These are phyloP conservation scores for Fragaria iinumae DNA, from an alignment of 306 rosid genomes.

Conservation along the genomic window DNA sequence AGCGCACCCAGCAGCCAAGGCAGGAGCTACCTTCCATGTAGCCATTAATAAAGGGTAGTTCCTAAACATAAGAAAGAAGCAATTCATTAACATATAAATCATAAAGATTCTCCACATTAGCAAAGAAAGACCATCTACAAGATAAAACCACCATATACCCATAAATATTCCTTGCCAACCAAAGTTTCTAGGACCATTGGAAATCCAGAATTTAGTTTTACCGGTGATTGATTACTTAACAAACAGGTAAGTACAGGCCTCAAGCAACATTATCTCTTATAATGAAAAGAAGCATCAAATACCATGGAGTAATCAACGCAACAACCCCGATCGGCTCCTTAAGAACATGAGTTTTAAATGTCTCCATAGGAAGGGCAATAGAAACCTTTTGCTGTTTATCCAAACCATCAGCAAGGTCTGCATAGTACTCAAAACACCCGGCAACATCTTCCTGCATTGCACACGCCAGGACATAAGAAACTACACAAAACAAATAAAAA, in stretches of 20 bases:
- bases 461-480: slow-evolving; percentile 8
- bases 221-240: not conserved
- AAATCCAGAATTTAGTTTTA: not conserved
- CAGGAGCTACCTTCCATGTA: slow-evolving; percentile 97
- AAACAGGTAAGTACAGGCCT: not conserved
- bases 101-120: not conserved
- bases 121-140: not conserved
- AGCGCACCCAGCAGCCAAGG: slow-evolving; percentile 97
- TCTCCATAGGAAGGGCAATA: slow-evolving; percentile 80
- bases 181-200: not conserved
- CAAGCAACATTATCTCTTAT: not conserved
- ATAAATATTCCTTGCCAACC: not conserved
- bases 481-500: slow-evolving; percentile 1
- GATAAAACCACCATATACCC: not conserved
- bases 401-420: slow-evolving; percentile 93
- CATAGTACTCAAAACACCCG: slow-evolving; percentile 93
- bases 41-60: slow-evolving; percentile 93
- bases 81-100: slow-evolving; percentile 8
- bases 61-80: slow-evolving; percentile 45
- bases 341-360: slow-evolving; percentile 67
- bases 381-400: slow-evolving; percentile 77
- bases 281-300: slow-evolving; percentile 16
- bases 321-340: slow-evolving; percentile 92
- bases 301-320: slow-evolving; percentile 94
- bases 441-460: slow-evolving; percentile 88